These are phyloP conservation scores for Phytophthora megakarya DNA, from an alignment of 352 stramenopile genomes.

Conservation along the genomic window DNA sequence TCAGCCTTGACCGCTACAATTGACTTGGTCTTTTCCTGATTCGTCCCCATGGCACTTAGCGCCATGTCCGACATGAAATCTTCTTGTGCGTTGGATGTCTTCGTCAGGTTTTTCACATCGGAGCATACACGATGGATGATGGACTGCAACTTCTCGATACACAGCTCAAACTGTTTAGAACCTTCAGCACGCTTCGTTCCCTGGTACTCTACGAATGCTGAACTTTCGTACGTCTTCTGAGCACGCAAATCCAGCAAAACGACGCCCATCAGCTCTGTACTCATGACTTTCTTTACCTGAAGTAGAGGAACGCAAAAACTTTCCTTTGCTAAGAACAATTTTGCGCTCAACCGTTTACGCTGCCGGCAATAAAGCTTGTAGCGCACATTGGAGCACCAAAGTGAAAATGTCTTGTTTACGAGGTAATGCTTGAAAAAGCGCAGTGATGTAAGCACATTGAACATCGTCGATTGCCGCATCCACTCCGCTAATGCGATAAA, in stretches of 20 bases:
- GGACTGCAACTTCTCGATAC: conserved; percentile 90
- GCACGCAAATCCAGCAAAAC: conserved; percentile 81
- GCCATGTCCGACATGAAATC: conserved; percentile 61
- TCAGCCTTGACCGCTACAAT: conserved; percentile 93
- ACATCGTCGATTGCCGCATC: conserved; percentile 94
- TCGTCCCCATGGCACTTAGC: conserved; percentile 29
- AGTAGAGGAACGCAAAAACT: conserved; percentile 90
- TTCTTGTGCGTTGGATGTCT: conserved; percentile 58
- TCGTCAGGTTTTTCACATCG: conserved; percentile 90
- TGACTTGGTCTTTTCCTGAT: conserved; percentile 91
- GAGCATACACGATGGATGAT: conserved; percentile 91
- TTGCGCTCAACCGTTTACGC: conserved; percentile 78
- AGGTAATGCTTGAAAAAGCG: conserved; percentile 95
- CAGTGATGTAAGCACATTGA: conserved; percentile 94
- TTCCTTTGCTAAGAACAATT: conserved; percentile 91
- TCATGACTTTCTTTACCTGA: conserved; percentile 90
- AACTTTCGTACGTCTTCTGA: conserved; percentile 91
- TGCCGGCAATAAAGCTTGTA: conserved; percentile 92
- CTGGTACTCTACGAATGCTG: conserved; percentile 92
- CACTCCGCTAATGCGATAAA: conserved; percentile 94
- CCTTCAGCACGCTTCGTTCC: conserved; percentile 84
- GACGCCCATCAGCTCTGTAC: conserved; percentile 80
- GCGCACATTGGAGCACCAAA: conserved; percentile 90
- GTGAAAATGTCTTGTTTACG: conserved; percentile 89
- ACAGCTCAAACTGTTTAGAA: conserved; percentile 90